Conservation (phyloP, 257 asterid genomes). For the Solanum boliviense region DNA sequence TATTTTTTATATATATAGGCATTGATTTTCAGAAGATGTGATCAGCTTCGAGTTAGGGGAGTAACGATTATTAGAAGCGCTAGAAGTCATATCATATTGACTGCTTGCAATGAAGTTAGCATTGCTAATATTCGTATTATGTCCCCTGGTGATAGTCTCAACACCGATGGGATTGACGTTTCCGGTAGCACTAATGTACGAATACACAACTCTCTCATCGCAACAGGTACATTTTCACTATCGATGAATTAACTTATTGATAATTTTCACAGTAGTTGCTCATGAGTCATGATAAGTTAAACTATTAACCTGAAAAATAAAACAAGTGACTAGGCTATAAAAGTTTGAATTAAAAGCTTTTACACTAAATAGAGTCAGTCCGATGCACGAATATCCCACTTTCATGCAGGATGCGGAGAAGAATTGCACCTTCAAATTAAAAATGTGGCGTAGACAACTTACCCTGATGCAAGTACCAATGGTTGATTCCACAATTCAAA, state of each 20-base stretch:
- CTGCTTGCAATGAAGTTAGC: conserved; percentile 22
- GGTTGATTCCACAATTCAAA: not conserved
- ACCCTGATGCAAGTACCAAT: not conserved
- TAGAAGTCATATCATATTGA: conserved; percentile 35
- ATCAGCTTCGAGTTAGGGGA: conserved; percentile 33
- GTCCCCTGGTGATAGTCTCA: conserved; percentile 57
- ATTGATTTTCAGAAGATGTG: conserved; percentile 38
- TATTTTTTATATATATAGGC: conserved; percentile 17
- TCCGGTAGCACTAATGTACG: conserved; percentile 28
- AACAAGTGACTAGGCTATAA: not conserved
- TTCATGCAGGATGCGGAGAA: not conserved
- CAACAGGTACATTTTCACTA: conserved; percentile 28
- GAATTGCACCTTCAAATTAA: not conserved
- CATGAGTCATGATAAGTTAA: not conserved
- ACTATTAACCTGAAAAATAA: not conserved
- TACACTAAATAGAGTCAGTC: not conserved
- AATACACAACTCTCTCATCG: conserved; percentile 32
- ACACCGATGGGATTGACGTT: conserved; percentile 51
- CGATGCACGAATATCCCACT: not conserved
- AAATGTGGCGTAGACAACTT: not conserved
- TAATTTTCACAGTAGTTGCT: not conserved
- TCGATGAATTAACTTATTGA: not conserved
- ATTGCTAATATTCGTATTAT: conserved; percentile 31
- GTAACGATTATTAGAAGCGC: conserved; percentile 38
- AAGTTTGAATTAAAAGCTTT: not conserved